Evolutionary conservation across 2,329 filamentous ascomycete genomes (phyloP).

Genomic region (Fusarium siculi): DNA sequence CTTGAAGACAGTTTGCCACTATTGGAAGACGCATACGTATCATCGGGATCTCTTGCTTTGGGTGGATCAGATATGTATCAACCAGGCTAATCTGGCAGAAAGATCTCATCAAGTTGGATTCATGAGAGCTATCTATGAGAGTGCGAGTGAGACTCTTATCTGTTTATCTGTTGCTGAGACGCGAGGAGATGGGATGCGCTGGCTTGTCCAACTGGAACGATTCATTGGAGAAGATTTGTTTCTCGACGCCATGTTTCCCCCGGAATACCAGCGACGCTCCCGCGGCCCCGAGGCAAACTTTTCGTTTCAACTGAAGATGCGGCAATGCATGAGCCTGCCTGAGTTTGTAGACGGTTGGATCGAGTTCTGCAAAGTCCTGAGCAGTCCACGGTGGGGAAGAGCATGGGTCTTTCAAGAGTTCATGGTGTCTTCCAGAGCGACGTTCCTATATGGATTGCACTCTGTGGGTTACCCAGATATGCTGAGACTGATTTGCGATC

Average conservation of each 20-base stretch:
- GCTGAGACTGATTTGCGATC: too few relatives aligned
- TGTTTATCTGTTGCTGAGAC: rapidly evolving
- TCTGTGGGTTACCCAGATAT: background rate
- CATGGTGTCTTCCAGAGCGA: background rate
- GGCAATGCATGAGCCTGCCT: background rate
- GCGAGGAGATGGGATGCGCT: background rate
- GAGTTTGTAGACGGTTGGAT: background rate
- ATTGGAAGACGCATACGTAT: background rate
- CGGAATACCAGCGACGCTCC: too few relatives aligned
- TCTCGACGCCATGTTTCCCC: too few relatives aligned
- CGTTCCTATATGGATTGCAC: background rate
- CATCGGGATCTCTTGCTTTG: background rate
- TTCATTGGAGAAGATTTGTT: too few relatives aligned
- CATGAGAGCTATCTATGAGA: background rate
- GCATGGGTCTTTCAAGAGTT: background rate
- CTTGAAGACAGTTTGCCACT: background rate
- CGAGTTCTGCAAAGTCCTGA: rapidly evolving
- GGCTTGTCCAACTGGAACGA: background rate
- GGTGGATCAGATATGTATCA: background rate
- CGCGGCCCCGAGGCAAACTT: too few relatives aligned
- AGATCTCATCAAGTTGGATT: background rate
- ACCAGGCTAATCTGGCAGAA: background rate
- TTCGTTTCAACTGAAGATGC: too few relatives aligned
- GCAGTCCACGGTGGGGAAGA: background rate
- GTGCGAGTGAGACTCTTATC: background rate